Evolutionary conservation across 2,329 filamentous ascomycete genomes (phyloP).

Genomic region (Torrubiellomyces zombiae): DNA sequence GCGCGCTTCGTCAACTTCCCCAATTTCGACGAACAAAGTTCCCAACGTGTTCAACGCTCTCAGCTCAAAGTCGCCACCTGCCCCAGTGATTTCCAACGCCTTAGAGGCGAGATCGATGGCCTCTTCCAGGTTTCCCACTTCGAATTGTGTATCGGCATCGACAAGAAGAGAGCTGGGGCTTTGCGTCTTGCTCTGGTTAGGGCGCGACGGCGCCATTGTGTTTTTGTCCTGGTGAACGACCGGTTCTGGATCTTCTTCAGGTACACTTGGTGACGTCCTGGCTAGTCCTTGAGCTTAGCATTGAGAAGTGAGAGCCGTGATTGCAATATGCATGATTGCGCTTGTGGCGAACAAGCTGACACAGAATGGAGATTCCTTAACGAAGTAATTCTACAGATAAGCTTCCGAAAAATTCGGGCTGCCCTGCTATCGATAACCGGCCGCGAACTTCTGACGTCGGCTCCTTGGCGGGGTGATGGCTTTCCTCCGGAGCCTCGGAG

Average conservation of each 20-base stretch:
- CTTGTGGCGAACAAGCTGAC: too few relatives aligned
- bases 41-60: slow-evolving; percentile 61
- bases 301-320: too few relatives aligned
- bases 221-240: not conserved
- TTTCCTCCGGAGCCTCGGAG: too few relatives aligned
- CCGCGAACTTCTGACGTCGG: too few relatives aligned
- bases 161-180: slow-evolving; percentile 15
- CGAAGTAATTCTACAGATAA: too few relatives aligned
- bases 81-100: slow-evolving; percentile 26
- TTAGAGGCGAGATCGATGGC: slow-evolving; percentile 22
- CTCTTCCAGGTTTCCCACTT: slow-evolving; percentile 24
- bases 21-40: slow-evolving; percentile 67
- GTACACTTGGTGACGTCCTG: too few relatives aligned
- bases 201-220: slow-evolving; percentile 25
- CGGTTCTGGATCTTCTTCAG: not conserved
- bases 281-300: too few relatives aligned
- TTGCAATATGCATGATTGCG: too few relatives aligned
- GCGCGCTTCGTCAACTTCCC: slow-evolving; percentile 62
- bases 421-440: too few relatives aligned
- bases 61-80: slow-evolving; percentile 34
- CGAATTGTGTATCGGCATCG: slow-evolving; percentile 24
- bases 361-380: too few relatives aligned
- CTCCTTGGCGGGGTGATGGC: too few relatives aligned
- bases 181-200: slow-evolving; percentile 17
- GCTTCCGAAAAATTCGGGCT: too few relatives aligned